phyloP scores from a whole-genome alignment of 495 filamentous ascomycete genomes.

The Tuber aestivum region DNA sequence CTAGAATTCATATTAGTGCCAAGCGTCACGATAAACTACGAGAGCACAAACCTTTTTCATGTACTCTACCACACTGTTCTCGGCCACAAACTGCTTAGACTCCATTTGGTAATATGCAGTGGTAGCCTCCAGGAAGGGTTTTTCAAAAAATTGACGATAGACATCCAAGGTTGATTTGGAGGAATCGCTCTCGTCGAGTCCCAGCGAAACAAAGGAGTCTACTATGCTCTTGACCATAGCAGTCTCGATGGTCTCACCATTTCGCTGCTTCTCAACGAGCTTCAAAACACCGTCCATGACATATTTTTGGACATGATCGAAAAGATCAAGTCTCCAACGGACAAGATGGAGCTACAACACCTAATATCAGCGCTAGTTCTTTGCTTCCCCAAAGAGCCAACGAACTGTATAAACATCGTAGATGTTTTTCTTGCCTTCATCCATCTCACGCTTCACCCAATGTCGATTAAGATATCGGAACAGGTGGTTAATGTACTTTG shows the following conservation, averaged over 20 bases:
- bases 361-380: constrained; percentile 6
- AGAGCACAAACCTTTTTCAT: constrained; percentile 72
- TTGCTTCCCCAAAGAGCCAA: not conserved
- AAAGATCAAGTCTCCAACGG: constrained; percentile 88
- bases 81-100: constrained; percentile 86
- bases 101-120: constrained; percentile 81
- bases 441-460: constrained; percentile 98
- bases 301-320: constrained; percentile 69
- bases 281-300: constrained; percentile 94
- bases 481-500: constrained; percentile 93
- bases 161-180: constrained; percentile 93
- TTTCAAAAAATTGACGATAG: constrained; percentile 85
- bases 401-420: constrained; percentile 86
- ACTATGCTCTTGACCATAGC: constrained; percentile 95
- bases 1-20: constrained; percentile 24
- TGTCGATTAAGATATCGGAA: constrained; percentile 97
- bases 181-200: constrained; percentile 86
- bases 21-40: not conserved
- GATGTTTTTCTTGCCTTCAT: constrained; percentile 97
- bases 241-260: constrained; percentile 97
- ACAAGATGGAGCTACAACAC: constrained; percentile 65
- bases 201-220: constrained; percentile 91
- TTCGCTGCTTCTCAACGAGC: constrained; percentile 93
- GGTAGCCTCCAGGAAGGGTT: constrained; percentile 82
- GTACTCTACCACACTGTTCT: constrained; percentile 97